These are phyloP conservation scores for Colletotrichum lindemuthianum DNA, from an alignment of 2,329 filamentous ascomycete genomes.

Conservation along the genomic window DNA sequence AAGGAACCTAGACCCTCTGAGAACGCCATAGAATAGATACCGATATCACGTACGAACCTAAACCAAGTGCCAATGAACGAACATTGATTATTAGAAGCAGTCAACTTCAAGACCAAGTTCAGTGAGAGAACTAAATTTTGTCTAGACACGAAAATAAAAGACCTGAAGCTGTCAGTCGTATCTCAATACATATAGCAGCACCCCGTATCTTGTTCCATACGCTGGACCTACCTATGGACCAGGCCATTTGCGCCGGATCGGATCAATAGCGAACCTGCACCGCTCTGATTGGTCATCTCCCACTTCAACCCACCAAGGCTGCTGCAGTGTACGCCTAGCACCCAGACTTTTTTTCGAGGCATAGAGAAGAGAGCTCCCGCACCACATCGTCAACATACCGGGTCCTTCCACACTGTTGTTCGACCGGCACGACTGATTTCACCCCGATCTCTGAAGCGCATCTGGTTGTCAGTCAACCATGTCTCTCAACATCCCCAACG, in stretches of 20 bases:
- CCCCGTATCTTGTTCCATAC: background rate
- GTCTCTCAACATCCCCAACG: conserved; percentile 96
- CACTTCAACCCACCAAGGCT: conserved; percentile 34
- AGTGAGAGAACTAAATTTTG: too few species aligned
- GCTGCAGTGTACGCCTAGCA: conserved; percentile 26
- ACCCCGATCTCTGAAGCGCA: conserved; percentile 19
- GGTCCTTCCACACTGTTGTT: conserved; percentile 29
- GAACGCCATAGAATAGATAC: conserved; percentile 9
- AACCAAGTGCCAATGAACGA: too few species aligned
- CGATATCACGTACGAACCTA: too few species aligned
- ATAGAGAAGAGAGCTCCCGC: conserved; percentile 31
- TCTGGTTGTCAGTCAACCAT: conserved; percentile 59
- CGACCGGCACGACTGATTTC: conserved; percentile 23
- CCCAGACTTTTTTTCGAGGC: conserved; percentile 38
- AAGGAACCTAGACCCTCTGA: background rate
- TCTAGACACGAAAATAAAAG: too few species aligned
- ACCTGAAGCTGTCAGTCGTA: too few species aligned
- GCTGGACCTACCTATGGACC: conserved; percentile 23
- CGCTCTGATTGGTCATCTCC: conserved; percentile 35
- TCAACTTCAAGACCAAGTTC: too few species aligned
- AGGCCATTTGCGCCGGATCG: conserved; percentile 35
- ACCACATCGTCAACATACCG: conserved; percentile 31
- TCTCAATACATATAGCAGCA: too few species aligned
- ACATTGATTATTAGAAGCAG: too few species aligned
- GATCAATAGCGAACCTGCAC: conserved; percentile 33